Percentiles rank a stretch among this genome's conserved stretches.
phyloP scores from a whole-genome alignment of 192 early-diverging fungal genomes.

The Dispira simplex region DNA sequence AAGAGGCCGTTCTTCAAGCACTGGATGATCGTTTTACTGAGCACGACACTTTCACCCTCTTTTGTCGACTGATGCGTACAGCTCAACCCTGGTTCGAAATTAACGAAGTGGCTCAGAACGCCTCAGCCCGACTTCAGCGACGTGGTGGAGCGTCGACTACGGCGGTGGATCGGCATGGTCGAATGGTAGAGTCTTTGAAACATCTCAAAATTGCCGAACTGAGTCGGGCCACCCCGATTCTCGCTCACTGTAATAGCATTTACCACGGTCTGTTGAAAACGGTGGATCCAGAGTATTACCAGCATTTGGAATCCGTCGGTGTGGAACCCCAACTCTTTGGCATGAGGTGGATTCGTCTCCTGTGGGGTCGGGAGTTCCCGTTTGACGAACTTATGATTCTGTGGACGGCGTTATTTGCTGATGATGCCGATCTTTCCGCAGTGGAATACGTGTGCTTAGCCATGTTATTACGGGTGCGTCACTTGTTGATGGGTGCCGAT shows the following conservation, averaged over 20 bases:
- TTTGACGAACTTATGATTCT: slow-evolving; percentile 51
- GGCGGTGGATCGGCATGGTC: background rate
- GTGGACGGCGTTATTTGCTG: slow-evolving; percentile 87
- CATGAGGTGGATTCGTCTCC: slow-evolving; percentile 80
- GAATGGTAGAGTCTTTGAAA: background rate
- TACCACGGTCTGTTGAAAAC: slow-evolving; percentile 50
- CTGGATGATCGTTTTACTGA: slow-evolving; percentile 64
- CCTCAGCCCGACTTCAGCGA: slow-evolving; percentile 5
- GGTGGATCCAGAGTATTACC: slow-evolving; percentile 55
- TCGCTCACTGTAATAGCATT: slow-evolving; percentile 53
- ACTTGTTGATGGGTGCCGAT: slow-evolving; percentile 37
- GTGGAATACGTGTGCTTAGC: slow-evolving; percentile 73
- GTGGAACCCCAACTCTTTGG: slow-evolving; percentile 95
- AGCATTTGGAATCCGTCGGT: slow-evolving; percentile 49
- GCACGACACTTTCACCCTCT: slow-evolving; percentile 73
- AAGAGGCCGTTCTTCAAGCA: slow-evolving; percentile 26
- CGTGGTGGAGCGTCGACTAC: slow-evolving; percentile 10
- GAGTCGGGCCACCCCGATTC: slow-evolving; percentile 35
- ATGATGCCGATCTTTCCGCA: slow-evolving; percentile 56
- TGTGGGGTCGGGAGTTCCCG: slow-evolving; percentile 82
- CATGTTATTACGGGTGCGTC: slow-evolving; percentile 49
- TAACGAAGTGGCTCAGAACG: slow-evolving; percentile 30
- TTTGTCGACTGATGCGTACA: slow-evolving; percentile 64
- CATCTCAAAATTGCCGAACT: slow-evolving; percentile 5
- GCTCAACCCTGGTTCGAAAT: slow-evolving; percentile 81